These are phyloP conservation scores for Sisymbrium altissimum DNA, from an alignment of 345 rosid species.

Conservation along the genomic window DNA sequence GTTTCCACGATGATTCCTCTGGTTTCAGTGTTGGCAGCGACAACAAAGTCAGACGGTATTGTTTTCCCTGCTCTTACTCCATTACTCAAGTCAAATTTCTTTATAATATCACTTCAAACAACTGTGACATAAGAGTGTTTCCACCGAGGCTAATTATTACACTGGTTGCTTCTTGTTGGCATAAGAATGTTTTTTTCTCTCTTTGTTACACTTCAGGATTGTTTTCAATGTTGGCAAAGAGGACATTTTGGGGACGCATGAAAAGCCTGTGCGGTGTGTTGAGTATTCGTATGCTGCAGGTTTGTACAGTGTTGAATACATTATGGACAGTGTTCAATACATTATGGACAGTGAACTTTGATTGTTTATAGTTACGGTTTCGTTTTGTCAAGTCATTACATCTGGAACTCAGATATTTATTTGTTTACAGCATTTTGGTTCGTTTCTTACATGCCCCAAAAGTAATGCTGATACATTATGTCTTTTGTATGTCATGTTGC, in stretches of 20 bases:
- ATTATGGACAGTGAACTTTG: not conserved
- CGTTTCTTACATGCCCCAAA: not conserved
- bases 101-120: no score
- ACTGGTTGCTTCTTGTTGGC: no score
- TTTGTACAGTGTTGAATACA: slow-evolving; percentile 25
- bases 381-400: not conserved
- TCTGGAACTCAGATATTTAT: not conserved
- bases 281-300: slow-evolving; percentile 97
- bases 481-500: slow-evolving; percentile 6
- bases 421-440: not conserved
- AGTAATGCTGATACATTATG: not conserved
- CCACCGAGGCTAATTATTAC: no score
- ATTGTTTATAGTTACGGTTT: not conserved
- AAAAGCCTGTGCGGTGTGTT: slow-evolving; percentile 85
- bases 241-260: slow-evolving; percentile 84
- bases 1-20: slow-evolving; percentile 98
- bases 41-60: slow-evolving; percentile 69
- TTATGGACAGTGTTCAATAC: not conserved
- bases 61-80: not conserved
- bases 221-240: slow-evolving; percentile 79
- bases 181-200: not conserved
- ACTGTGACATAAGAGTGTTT: no score
- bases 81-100: no score
- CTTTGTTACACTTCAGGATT: slow-evolving; percentile 52
- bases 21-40: slow-evolving; percentile 91